Evolutionary conservation across 2,329 filamentous ascomycete species (phyloP), one percentile per base, ranked within the genome.

Genomic region (Akanthomyces lecanii): DNA sequence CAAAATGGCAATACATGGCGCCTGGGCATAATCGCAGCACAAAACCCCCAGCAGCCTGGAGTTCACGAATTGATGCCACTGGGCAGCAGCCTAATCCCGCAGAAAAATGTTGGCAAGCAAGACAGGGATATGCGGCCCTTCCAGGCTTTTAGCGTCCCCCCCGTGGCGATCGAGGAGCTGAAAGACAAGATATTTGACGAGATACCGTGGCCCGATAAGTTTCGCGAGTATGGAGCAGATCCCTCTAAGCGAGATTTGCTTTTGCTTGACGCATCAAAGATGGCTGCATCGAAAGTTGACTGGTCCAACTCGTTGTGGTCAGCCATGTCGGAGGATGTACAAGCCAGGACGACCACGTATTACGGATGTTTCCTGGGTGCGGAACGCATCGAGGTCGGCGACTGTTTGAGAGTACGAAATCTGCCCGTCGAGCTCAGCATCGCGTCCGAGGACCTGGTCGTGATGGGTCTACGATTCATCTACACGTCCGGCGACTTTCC

Each of bases 361-460:
- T 78, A 77, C 55, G 81, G 81, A 30, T 75, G 80, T 45, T 83
- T 83, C 69, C 74, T 83, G 12, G 81, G 81, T 40, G 79, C 80
- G 7, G 81, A 83, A 67, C 78, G 81, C 51, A 72, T 83, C 50
- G 75, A 78, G 64, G 68, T 80, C 6, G 77, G 76, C 38, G 81
- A 83, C 60, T 75, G 80, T 2, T 74, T 86, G 53, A 78, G 84
- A 33, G 70, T 84, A 45, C 77, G 75, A 56, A 74, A 77, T 3
- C 72, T 77, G 28, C 72, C 75, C 1, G 67, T 72, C 2, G 77
- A 81, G 25, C 67, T 76, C 21, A 70, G 73, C 25, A 67, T 74
- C 3, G 66, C 70, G 16, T 70, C 68, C 47, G 73, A 71, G 67
- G 73, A 61, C 16, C 21, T 51, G 16, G 70, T 69, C 14, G 70